Base-by-base conservation (phyloP, 306 rosid species). In the Pyrus communis region DNA sequence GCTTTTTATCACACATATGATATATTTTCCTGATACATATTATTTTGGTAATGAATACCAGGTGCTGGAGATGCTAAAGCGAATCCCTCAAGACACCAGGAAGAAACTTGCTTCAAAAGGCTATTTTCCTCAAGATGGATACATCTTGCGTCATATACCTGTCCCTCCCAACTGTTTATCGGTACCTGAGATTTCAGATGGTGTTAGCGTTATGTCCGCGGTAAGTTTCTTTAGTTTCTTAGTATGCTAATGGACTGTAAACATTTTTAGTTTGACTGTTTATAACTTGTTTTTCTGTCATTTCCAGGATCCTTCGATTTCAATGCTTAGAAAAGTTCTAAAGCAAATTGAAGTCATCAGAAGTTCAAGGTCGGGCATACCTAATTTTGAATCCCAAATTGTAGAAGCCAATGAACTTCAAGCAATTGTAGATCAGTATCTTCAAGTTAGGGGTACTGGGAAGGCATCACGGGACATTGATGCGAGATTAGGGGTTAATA, bases 101-200 rank as follows among this genome's bases (percentile, higher is more conserved):
- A 95, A 49, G 68, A 95, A 92, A 79, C 97, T 95, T 71, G 74
- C 78, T 77, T 85, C 83, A 12, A 95, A 87, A 81, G 97, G 97
- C 23, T 95, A 83, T 87, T 88, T 83, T 77, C 97, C 99, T 68
- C 99, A 95, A 79, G 97, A 89, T 66, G 99, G 99, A 77, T 95
- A 90, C 81, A 46, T 92, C 74, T 51, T 92, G 84, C 82, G 85
- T 66, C 80, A 81, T 74, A 80, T 95, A 74, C 99, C 99, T 1
- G 97, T 95, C 15, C 97, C 99, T 19, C 99, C 99, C 28, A 95
- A 95, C 69, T 95, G 99, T 79, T 77, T 95, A 80, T 90, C 96
- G 1, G 97, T 92, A 23, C 99, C 99, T 8, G 97, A 81, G 75
- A 91, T 90, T 83, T 95, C 99, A n/a, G 99, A 95, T 72, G 99